phyloP scores from a whole-genome alignment of 495 filamentous ascomycete species.

The Penicilliopsis zonata region DNA sequence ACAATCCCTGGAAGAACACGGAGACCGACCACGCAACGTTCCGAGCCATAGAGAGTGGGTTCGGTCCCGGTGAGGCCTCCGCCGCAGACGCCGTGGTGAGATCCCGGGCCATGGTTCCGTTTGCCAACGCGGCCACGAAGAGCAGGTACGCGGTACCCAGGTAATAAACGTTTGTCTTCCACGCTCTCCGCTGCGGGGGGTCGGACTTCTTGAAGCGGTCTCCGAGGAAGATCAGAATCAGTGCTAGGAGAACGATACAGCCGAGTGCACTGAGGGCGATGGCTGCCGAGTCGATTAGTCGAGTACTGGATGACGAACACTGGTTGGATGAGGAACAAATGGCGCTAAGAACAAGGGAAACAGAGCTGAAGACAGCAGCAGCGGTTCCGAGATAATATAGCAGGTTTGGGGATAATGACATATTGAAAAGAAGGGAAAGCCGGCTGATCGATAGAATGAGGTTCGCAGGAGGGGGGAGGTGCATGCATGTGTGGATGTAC shows the following conservation, averaged over 20 bases:
- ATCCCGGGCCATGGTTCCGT: no score
- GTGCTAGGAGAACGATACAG: slow-evolving; percentile 14
- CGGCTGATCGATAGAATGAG: no score
- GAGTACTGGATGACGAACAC: slow-evolving; percentile 7
- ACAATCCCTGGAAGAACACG: slow-evolving; percentile 19
- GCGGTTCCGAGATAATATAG: slow-evolving; percentile 15
- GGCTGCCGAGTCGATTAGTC: slow-evolving; percentile 12
- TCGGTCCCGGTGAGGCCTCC: no score
- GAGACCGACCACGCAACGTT: slow-evolving; percentile 15
- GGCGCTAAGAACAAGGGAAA: slow-evolving; percentile 21
- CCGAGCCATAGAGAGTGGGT: no score
- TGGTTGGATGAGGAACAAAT: slow-evolving; percentile 17
- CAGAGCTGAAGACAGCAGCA: slow-evolving; percentile 14
- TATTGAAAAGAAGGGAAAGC: slow-evolving; percentile 4
- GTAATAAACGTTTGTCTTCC: slow-evolving; percentile 11
- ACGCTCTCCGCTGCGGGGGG: slow-evolving; percentile 6
- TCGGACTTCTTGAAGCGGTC: slow-evolving; percentile 12
- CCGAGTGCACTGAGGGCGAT: slow-evolving; percentile 16
- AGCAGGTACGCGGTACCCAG: slow-evolving; percentile 16
- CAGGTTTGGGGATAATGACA: slow-evolving; percentile 10
- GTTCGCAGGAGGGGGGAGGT: no score
- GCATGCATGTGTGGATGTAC: no score
- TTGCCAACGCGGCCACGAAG: slow-evolving; percentile 12
- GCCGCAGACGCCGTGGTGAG: no score
- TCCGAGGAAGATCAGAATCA: slow-evolving; percentile 14